Evolutionary conservation across 371 early-diverging fungal species (phyloP).

Genomic region (Zancudomyces culisetae): DNA sequence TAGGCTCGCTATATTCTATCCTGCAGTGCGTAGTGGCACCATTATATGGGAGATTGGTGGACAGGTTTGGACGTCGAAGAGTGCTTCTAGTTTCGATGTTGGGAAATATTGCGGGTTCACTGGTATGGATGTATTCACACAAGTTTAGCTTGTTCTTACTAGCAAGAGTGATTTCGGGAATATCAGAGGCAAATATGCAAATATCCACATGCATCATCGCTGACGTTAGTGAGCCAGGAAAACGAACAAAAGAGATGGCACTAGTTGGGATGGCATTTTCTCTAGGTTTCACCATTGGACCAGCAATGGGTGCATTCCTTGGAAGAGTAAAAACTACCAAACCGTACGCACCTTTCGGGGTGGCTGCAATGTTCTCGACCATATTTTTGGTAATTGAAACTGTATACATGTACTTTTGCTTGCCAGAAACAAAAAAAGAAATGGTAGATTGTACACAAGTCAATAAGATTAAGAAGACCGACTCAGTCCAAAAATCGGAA

Average conservation of each 20-base stretch:
- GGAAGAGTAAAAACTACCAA: too few species aligned
- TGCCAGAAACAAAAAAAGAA: constrained; percentile 65
- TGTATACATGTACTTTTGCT: constrained; percentile 37
- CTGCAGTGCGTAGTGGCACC: constrained; percentile 81
- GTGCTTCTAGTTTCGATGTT: constrained; percentile 76
- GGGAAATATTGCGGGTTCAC: constrained; percentile 70
- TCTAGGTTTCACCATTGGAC: constrained; percentile 88
- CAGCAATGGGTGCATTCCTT: constrained; percentile 81
- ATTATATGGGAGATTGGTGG: constrained; percentile 60
- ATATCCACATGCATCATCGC: constrained; percentile 87
- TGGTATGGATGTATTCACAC: constrained; percentile 70
- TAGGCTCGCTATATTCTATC: constrained; percentile 87
- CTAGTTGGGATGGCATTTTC: constrained; percentile 93
- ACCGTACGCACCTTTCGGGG: constrained; percentile 20
- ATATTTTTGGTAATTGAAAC: constrained; percentile 60
- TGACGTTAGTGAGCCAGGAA: constrained; percentile 64
- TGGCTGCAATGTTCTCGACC: constrained; percentile 64
- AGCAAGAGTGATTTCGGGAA: constrained; percentile 78
- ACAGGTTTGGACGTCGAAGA: constrained; percentile 63
- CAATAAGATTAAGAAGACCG: constrained; percentile 12
- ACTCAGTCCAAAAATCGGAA: constrained; percentile 8
- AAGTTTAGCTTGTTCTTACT: constrained; percentile 65
- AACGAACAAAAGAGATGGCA: constrained; percentile 65
- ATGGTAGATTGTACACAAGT: too few species aligned
- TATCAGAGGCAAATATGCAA: constrained; percentile 94